phyloP scores from a whole-genome alignment of 192 early-diverging fungal species.

The Podila epicladia region DNA sequence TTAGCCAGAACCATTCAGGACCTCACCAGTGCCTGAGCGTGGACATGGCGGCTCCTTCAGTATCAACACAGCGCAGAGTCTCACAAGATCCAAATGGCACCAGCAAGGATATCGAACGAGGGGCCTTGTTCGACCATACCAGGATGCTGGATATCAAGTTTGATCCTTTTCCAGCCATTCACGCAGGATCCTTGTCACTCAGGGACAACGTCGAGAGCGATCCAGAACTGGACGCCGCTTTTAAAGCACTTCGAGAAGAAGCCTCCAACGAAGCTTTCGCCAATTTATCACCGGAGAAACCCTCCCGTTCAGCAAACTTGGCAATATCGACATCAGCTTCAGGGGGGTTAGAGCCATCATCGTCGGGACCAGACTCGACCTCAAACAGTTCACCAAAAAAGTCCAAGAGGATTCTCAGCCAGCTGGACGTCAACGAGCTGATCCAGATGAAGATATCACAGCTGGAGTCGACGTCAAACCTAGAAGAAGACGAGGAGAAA shows the following conservation, averaged over 20 bases:
- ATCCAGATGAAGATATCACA: slow-evolving; percentile 67
- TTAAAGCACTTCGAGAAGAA: background rate
- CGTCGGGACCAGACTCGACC: background rate
- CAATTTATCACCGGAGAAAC: background rate
- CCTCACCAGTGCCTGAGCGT: background rate
- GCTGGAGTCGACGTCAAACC: slow-evolving; percentile 56
- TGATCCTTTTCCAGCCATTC: background rate
- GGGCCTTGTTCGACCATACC: background rate
- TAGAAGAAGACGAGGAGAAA: slow-evolving; percentile 70
- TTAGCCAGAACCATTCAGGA: slow-evolving; percentile 1
- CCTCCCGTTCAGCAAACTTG: too few relatives aligned
- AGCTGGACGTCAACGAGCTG: slow-evolving; percentile 62
- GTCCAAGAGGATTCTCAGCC: slow-evolving; percentile 50
- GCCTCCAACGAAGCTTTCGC: background rate
- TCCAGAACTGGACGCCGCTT: background rate
- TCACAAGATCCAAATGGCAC: background rate
- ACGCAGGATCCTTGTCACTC: background rate
- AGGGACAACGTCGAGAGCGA: background rate
- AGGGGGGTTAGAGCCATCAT: background rate
- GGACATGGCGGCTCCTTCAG: background rate
- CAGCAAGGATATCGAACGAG: background rate
- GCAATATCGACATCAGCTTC: background rate
- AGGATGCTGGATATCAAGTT: background rate
- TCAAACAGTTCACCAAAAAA: slow-evolving; percentile 12
- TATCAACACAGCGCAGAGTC: background rate